Base-by-base conservation (phyloP, 1,284 basidiomycete species). In the Hortiboletus rubellus region DNA sequence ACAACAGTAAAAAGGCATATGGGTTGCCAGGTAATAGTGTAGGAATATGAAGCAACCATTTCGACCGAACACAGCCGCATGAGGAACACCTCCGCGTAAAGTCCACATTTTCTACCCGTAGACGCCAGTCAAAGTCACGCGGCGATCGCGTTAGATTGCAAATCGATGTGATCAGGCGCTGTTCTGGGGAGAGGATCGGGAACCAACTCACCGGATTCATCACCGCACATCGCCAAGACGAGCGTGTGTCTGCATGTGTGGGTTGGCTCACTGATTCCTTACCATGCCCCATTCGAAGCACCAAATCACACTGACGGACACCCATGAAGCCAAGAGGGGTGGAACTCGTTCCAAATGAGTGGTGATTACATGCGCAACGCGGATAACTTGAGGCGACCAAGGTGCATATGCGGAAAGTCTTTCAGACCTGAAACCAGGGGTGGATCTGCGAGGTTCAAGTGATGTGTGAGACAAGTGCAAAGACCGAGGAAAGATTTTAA, bases 321-420 rank as follows among this genome's bases (percentile, higher is more conserved):
- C 38, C 51, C 54, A 55, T 31, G 44, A 53, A 38, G 24, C 37
- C 54, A 56, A 31, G 42, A 43, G 46, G 17, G 58, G 48, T 24
- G 43, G 66, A 54, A 46, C 46, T 38, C 27, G 22, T 44, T 49
- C 54, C 36, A 48, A 54, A 49, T 36, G 51, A 37, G 47, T 30
- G 41, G 22, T 14, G 46, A 45, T 36, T 17, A 31, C 36, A 54
- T 24, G 8, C 5, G 38, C 57, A 67, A 66, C 24, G 65, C 50
- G 65, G 60, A 69, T 37, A 30, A 61, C 67, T 67, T 54, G 60
- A 66, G 65, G 64, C 52, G 30, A 46, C 24, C 38, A 37, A 49
- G 27, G 30, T 46, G 44, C 33, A 55, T 50, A 54, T 47, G 2
- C 34, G 41, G 57, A 49, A 49, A 31, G 40, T 50, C 40, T 46